A percentile compares a stretch with the other conserved stretches of the same genome.
Conservation (phyloP, 345 rosid species). For the Lepidium aucheri region DNA sequence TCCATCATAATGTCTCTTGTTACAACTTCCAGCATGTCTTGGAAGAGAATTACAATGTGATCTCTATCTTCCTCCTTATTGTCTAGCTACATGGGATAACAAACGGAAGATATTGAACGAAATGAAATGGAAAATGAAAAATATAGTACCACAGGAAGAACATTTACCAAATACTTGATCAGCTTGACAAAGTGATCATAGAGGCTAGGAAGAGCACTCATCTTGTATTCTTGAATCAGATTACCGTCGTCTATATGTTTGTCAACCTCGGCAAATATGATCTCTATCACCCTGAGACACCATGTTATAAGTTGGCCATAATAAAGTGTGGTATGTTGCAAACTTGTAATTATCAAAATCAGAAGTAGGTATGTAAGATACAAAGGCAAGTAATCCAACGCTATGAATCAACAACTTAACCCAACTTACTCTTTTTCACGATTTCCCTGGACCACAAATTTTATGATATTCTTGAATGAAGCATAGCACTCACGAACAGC, state of each 20-base stretch:
- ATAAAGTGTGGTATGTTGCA: not conserved
- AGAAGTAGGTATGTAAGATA: conserved; percentile 6
- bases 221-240: conserved; percentile 53
- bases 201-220: conserved; percentile 90
- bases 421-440: conserved; percentile 63
- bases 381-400: not conserved
- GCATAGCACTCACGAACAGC: conserved; percentile 97
- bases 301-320: not conserved
- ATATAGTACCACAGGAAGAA: not conserved
- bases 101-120: conserved; percentile 9
- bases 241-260: conserved; percentile 29
- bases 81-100: conserved; percentile 40
- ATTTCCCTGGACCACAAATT: conserved; percentile 61
- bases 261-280: conserved; percentile 58
- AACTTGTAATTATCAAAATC: not conserved
- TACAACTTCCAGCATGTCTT: conserved; percentile 97
- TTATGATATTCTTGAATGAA: conserved; percentile 76
- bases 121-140: not conserved
- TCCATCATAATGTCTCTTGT: conserved; percentile 87
- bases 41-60: conserved; percentile 88
- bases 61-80: conserved; percentile 74
- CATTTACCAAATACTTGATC: conserved; percentile 77
- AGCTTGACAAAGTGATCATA: conserved; percentile 79
- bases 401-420: not conserved
- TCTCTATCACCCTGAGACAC: conserved; percentile 58